Percentiles rank a stretch among this genome's conserved stretches.
Conservation (phyloP, 148 eudicot species). For the Cornus controversa region DNA sequence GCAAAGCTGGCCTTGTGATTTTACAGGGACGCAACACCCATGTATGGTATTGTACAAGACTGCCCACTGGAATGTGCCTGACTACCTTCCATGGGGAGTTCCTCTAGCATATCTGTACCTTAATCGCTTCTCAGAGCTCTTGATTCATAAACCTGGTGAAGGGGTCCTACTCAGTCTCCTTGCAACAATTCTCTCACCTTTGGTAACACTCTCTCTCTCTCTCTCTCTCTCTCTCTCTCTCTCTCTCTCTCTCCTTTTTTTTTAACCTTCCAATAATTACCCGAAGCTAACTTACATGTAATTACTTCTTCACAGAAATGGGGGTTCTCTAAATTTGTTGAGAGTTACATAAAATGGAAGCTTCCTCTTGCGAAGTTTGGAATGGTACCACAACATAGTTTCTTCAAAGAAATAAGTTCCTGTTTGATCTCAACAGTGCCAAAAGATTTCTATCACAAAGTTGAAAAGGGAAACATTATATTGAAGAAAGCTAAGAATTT, state of each 20-base stretch:
- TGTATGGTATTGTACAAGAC: slow-evolving; percentile 55
- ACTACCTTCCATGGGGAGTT: slow-evolving; percentile 49
- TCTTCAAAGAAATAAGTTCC: slow-evolving; percentile 42
- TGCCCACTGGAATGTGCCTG: slow-evolving; percentile 60
- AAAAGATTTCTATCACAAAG: slow-evolving; percentile 45
- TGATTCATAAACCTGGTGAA: slow-evolving; percentile 72
- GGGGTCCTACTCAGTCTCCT: slow-evolving; percentile 42
- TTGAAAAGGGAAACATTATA: slow-evolving; percentile 56
- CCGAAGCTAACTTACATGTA: neutral
- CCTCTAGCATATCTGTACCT: slow-evolving; percentile 40
- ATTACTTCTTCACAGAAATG: slow-evolving; percentile 41
- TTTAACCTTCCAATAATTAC: too few relatives aligned
- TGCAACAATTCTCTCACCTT: slow-evolving; percentile 58
- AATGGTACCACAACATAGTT: slow-evolving; percentile 60
- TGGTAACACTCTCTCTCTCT: slow-evolving; percentile 32
- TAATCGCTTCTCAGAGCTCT: slow-evolving; percentile 61
- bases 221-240: too few relatives aligned
- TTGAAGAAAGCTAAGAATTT: slow-evolving; percentile 45
- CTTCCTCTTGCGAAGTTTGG: slow-evolving; percentile 39
- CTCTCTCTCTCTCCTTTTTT: too few relatives aligned
- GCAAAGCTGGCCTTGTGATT: neutral
- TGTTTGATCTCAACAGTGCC: slow-evolving; percentile 46
- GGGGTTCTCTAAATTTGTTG: slow-evolving; percentile 56
- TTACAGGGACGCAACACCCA: slow-evolving; percentile 53
- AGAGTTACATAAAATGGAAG: slow-evolving; percentile 44